phyloP scores from a whole-genome alignment of 257 asterid genomes.

The Buddleja alternifolia region DNA sequence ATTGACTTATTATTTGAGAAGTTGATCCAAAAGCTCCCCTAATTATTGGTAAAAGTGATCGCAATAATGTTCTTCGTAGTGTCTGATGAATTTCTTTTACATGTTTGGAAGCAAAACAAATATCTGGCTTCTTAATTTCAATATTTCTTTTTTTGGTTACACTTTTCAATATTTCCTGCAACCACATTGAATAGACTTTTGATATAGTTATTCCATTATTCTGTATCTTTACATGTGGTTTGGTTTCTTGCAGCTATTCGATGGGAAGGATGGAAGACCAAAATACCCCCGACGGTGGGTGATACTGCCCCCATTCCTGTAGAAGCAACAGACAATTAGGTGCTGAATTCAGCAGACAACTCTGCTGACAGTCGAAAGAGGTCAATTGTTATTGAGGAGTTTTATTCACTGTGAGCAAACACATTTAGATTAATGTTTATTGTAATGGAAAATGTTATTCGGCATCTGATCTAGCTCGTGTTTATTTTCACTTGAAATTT shows the following conservation, averaged over 20 bases:
- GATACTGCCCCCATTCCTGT: slow-evolving; percentile 94
- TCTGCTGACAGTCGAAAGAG: neutral
- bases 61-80: neutral
- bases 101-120: neutral
- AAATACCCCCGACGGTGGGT: slow-evolving; percentile 97
- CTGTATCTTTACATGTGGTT: slow-evolving; percentile 31
- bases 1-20: no score
- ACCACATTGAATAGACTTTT: no score
- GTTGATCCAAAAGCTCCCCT: no score
- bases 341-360: slow-evolving; percentile 2
- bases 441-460: neutral
- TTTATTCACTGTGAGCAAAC: neutral
- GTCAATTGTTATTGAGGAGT: slow-evolving; percentile 29
- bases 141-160: neutral
- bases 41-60: neutral
- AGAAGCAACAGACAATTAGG: slow-evolving; percentile 30
- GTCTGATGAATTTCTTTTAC: neutral
- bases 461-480: neutral
- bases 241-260: slow-evolving; percentile 71
- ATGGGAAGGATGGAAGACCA: slow-evolving; percentile 90
- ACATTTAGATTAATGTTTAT: slow-evolving; percentile 20
- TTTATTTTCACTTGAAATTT: neutral
- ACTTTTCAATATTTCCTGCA: no score
- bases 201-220: neutral
- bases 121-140: neutral